These are phyloP conservation scores for Biscogniauxia mediterranea DNA, from an alignment of 2,329 filamentous ascomycete genomes.

Conservation along the genomic window DNA sequence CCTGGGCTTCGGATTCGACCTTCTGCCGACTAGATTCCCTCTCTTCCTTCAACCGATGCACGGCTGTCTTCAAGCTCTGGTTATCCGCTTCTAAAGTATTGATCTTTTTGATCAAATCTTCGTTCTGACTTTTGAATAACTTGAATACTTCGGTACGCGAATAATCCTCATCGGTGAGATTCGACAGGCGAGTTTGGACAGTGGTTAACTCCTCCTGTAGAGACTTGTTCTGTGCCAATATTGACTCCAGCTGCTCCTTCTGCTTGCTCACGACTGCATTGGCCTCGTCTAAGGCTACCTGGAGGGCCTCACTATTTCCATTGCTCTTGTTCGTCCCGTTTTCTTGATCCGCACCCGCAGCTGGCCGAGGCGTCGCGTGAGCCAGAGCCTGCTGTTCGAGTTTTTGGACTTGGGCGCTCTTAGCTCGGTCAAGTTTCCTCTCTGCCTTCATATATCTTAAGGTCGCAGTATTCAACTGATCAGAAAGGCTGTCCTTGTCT, in stretches of 20 bases:
- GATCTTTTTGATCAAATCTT: slow-evolving; percentile 87
- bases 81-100: slow-evolving; percentile 91
- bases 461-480: slow-evolving; percentile 84
- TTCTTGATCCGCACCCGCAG: slow-evolving; percentile 42
- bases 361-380: slow-evolving; percentile 53
- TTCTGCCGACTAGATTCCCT: slow-evolving; percentile 77
- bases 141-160: slow-evolving; percentile 92
- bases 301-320: slow-evolving; percentile 62
- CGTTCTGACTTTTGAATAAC: slow-evolving; percentile 82
- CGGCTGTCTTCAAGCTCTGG: slow-evolving; percentile 78
- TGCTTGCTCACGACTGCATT: slow-evolving; percentile 75
- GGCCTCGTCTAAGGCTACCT: slow-evolving; percentile 75
- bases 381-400: slow-evolving; percentile 85
- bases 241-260: slow-evolving; percentile 80
- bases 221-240: slow-evolving; percentile 73
- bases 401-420: slow-evolving; percentile 86
- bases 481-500: slow-evolving; percentile 82
- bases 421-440: slow-evolving; percentile 86
- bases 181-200: slow-evolving; percentile 65
- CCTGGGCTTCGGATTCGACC: slow-evolving; percentile 76
- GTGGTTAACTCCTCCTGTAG: slow-evolving; percentile 77
- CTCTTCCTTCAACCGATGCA: slow-evolving; percentile 81
- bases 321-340: slow-evolving; percentile 58
- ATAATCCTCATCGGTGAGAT: slow-evolving; percentile 87
- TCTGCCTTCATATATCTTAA: slow-evolving; percentile 93